Evolutionary conservation across 164 flowering plant genomes (phyloP).

Genomic region (Liquidambar formosana): DNA sequence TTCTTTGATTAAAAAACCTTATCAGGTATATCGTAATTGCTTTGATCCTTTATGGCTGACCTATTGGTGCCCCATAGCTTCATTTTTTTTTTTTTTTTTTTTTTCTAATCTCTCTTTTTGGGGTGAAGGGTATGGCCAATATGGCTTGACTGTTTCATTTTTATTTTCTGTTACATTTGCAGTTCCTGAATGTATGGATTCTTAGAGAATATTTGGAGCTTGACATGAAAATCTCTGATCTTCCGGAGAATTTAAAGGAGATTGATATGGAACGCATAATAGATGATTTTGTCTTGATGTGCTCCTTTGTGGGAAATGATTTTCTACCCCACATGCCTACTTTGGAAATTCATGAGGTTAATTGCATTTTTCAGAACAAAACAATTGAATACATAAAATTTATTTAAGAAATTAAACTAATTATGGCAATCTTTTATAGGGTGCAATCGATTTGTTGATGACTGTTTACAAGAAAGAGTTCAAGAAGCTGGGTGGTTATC

Average conservation of each 20-base stretch:
- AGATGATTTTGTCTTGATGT: constrained; percentile 60
- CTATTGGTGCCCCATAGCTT: no score
- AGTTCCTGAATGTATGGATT: constrained; percentile 57
- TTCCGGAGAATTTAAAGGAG: constrained; percentile 23
- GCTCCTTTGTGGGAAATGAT: constrained; percentile 61
- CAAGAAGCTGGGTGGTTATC: constrained; percentile 47
- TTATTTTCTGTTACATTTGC: constrained; percentile 4
- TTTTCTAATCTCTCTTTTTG: not conserved
- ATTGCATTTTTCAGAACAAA: not conserved
- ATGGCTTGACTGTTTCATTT: not conserved
- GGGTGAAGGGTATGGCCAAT: no score
- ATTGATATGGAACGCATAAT: constrained; percentile 42
- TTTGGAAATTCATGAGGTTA: constrained; percentile 55
- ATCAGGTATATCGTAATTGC: constrained; percentile 21
- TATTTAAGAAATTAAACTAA: not conserved
- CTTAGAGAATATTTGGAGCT: constrained; percentile 51
- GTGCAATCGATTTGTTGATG: constrained; percentile 50
- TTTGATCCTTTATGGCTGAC: no score
- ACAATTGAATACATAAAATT: no score
- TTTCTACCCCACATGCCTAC: constrained; percentile 62
- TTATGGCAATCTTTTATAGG: constrained; percentile 23
- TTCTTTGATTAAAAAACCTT: constrained; percentile 11
- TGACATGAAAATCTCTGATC: constrained; percentile 36
- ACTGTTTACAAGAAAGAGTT: constrained; percentile 47
- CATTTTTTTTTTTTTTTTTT: not conserved